Evolutionary conservation across 139 green algal species (phyloP).

Genomic region (Chlamydomonas applanata): DNA sequence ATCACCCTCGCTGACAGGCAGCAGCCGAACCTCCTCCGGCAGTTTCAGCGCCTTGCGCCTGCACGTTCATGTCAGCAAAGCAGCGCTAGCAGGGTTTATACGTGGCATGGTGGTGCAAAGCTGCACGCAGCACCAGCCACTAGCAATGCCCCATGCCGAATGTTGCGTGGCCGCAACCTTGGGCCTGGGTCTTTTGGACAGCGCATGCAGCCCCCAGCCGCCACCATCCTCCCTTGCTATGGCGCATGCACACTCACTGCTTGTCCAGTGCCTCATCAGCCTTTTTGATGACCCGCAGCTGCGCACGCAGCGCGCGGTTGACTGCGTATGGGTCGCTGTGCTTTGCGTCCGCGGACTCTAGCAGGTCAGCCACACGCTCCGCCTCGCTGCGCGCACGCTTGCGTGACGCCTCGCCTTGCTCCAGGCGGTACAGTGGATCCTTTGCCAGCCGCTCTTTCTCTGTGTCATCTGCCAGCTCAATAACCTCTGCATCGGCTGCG

Average conservation of each 20-base stretch:
- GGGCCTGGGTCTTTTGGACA: too few species aligned
- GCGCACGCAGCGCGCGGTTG: conserved; percentile 55
- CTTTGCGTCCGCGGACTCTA: conserved; percentile 28
- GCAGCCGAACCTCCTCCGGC: conserved; percentile 38
- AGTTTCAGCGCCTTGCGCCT: conserved; percentile 61
- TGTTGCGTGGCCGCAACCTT: too few species aligned
- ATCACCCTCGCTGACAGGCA: conserved; percentile 14
- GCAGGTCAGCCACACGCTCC: conserved; percentile 38
- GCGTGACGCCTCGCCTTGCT: conserved; percentile 43
- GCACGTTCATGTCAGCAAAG: background rate
- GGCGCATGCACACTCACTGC: background rate
- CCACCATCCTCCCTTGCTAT: too few species aligned
- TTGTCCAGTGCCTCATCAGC: conserved; percentile 25
- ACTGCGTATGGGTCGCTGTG: conserved; percentile 48
- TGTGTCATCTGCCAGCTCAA: conserved; percentile 57
- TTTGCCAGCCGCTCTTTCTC: conserved; percentile 41
- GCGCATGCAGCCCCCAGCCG: too few species aligned
- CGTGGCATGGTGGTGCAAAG: too few species aligned
- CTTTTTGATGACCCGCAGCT: conserved; percentile 29
- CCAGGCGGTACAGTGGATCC: conserved; percentile 55
- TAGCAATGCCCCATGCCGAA: too few species aligned
- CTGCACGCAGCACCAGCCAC: too few species aligned
- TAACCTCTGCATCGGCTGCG: conserved; percentile 55
- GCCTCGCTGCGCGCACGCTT: conserved; percentile 14
- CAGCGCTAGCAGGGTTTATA: background rate